Percentiles rank a stretch among this genome's conserved stretches.
Evolutionary conservation across 352 stramenopile genomes (phyloP).

Genomic region (Phytophthora cryptogea): DNA sequence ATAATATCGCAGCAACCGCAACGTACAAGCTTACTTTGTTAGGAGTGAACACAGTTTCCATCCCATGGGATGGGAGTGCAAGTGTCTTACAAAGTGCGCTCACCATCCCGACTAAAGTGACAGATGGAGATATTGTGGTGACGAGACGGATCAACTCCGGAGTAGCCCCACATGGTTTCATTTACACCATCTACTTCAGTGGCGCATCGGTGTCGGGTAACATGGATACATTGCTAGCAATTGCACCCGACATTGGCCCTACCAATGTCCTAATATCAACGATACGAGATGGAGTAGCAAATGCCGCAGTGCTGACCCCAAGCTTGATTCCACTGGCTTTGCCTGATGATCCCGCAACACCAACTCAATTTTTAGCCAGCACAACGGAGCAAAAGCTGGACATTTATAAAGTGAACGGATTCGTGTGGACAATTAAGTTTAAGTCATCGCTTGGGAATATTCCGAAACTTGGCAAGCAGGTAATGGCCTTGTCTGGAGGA

Average conservation of each 20-base stretch:
- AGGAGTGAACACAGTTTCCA: slow-evolving; percentile 34
- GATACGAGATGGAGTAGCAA: slow-evolving; percentile 37
- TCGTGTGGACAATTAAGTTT: slow-evolving; percentile 84
- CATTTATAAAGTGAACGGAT: slow-evolving; percentile 81
- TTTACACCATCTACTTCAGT: slow-evolving; percentile 83
- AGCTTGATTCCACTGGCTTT: slow-evolving; percentile 62
- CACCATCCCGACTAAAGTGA: slow-evolving; percentile 6
- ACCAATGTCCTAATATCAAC: slow-evolving; percentile 39
- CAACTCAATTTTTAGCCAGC: slow-evolving; percentile 43
- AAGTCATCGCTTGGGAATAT: slow-evolving; percentile 79
- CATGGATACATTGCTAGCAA: slow-evolving; percentile 31
- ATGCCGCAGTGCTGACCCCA: slow-evolving; percentile 31
- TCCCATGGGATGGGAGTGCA: slow-evolving; percentile 69
- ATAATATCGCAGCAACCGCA: slow-evolving; percentile 35
- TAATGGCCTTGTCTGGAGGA: slow-evolving; percentile 17
- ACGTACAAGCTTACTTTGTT: slow-evolving; percentile 52
- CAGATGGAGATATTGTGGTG: slow-evolving; percentile 50
- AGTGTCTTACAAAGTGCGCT: slow-evolving; percentile 45
- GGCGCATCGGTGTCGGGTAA: slow-evolving; percentile 48
- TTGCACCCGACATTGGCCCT: slow-evolving; percentile 28
- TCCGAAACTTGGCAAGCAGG: slow-evolving; percentile 42
- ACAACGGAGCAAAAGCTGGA: slow-evolving; percentile 32
- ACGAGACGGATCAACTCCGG: slow-evolving; percentile 49
- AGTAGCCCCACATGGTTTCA: slow-evolving; percentile 53
- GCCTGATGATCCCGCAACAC: slow-evolving; percentile 21